A percentile compares a stretch with the other conserved stretches of the same genome.
Evolutionary conservation across 257 asterid species (phyloP).

Genomic region (Capsicum pubescens): DNA sequence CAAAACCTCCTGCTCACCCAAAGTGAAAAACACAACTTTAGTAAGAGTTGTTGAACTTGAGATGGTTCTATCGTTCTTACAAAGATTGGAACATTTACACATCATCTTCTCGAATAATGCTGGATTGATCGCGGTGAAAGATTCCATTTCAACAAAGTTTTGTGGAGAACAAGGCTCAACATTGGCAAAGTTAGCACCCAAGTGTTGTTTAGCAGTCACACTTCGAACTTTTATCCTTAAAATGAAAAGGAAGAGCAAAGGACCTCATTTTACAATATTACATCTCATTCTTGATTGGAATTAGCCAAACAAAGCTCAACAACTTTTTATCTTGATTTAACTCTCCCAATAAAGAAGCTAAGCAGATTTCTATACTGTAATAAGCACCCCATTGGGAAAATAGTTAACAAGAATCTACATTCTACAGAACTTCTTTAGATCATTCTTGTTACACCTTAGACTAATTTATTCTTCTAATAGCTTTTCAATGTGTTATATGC

Average conservation of each 20-base stretch:
- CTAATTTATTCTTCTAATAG: not conserved
- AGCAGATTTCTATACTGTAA: not conserved
- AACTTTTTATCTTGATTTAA: not conserved
- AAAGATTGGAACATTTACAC: not conserved
- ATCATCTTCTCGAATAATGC: not conserved
- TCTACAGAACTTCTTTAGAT: not conserved
- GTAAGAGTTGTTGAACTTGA: not conserved
- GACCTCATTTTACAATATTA: not conserved
- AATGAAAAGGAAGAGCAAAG: not conserved
- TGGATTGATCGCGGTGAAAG: not conserved
- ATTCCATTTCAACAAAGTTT: not conserved
- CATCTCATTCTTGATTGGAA: not conserved
- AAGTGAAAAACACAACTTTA: constrained; percentile 5
- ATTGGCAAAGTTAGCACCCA: not conserved
- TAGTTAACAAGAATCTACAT: not conserved
- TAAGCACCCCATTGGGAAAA: constrained; percentile 10
- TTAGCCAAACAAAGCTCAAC: not conserved
- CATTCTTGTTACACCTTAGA: not conserved
- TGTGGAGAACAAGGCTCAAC: not conserved
- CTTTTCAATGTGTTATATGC: not conserved
- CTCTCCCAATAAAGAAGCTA: not conserved
- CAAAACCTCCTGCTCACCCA: constrained; percentile 80
- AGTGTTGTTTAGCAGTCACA: not conserved
- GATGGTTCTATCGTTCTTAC: not conserved
- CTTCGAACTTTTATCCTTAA: not conserved